Base-by-base conservation (phyloP, 805 yeast genomes). In the Starmerella etchellsii region DNA sequence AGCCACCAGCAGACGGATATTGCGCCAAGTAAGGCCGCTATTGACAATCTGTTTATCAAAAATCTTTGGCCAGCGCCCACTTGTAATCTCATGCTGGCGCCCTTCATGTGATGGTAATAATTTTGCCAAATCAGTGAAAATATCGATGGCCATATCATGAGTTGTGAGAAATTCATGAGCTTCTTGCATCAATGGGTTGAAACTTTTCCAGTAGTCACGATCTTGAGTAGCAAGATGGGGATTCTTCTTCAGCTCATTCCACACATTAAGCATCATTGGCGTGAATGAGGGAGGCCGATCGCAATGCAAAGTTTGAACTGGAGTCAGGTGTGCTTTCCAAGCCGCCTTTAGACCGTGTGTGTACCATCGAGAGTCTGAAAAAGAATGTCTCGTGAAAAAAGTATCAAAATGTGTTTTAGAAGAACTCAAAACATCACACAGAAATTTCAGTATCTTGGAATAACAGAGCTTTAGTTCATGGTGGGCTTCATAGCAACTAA, bases 131-230 rank as follows among this genome's bases (percentile, higher is more conserved):
- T 46, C 49, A 5, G 42, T 27, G 34, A 46, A 46, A 1, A 43
- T 31, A 22, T 42, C 51, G 2, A 37, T 18, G 4, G 48, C 51
- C 40, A 48, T 16, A 15, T 39, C 37, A 19, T 41, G 39, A 7
- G 36, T 22, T 3, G 39, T 42, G 19, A 48, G 28, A 6, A 32
- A 25, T 4, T 32, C 18, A 20, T 30, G 31, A 23, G 7, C 24
- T 6, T 28, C 16, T 16, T 8, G 14, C 31, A 28, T 13, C 7
- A 28, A 13, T 9, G 31, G 31, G 31, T 6, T 28, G 14, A 16
- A 14, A 9, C 14, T 7, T 13, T 14, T 11, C 15, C 7, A 7
- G 15, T 28, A 28, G n/a, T 28, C n/a, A n/a, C n/a, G n/a, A n/a
- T n/a, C n/a, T n/a, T n/a, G n/a, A n/a, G n/a, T n/a, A n/a, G n/a